These are phyloP conservation scores for Trametes pubescens DNA, from an alignment of 1,284 basidiomycete species.

Conservation along the genomic window DNA sequence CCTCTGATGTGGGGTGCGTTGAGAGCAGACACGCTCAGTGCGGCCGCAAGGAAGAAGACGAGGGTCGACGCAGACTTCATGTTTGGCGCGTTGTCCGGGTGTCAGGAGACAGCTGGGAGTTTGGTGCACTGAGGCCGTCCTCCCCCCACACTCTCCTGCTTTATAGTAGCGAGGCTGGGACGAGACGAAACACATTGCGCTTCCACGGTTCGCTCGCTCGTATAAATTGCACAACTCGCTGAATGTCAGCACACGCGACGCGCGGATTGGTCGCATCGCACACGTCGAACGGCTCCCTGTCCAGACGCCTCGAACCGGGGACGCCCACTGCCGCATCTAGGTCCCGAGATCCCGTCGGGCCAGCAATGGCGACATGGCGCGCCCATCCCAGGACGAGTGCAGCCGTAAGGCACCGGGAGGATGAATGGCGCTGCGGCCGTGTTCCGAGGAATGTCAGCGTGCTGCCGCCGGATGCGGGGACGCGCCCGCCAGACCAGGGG, in stretches of 20 bases:
- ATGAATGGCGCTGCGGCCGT: neutral
- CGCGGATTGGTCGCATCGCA: constrained; percentile 14
- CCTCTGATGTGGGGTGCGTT: constrained; percentile 24
- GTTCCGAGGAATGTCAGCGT: neutral
- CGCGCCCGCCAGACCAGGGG: no score
- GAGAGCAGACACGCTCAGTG: constrained; percentile 21
- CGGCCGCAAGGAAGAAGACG: constrained; percentile 23
- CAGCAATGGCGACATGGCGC: no score
- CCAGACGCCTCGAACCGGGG: neutral
- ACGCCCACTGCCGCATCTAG: constrained; percentile 8
- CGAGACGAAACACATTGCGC: neutral
- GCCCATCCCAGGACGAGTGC: neutral
- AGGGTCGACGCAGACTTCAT: constrained; percentile 25
- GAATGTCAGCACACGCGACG: neutral
- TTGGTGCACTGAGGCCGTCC: neutral
- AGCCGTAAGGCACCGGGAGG: constrained; percentile 13
- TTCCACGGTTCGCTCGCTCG: neutral
- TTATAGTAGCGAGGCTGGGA: constrained; percentile 3
- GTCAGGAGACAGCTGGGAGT: neutral
- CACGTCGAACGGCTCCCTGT: neutral
- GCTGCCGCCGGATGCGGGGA: neutral
- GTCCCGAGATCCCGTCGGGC: constrained; percentile 5
- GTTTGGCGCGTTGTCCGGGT: neutral
- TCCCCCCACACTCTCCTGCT: neutral
- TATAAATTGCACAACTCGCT: neutral